Percentiles rank a stretch among this genome's conserved stretches.
phyloP scores from a whole-genome alignment of 1,284 basidiomycete species.

The Leccinum variabile region DNA sequence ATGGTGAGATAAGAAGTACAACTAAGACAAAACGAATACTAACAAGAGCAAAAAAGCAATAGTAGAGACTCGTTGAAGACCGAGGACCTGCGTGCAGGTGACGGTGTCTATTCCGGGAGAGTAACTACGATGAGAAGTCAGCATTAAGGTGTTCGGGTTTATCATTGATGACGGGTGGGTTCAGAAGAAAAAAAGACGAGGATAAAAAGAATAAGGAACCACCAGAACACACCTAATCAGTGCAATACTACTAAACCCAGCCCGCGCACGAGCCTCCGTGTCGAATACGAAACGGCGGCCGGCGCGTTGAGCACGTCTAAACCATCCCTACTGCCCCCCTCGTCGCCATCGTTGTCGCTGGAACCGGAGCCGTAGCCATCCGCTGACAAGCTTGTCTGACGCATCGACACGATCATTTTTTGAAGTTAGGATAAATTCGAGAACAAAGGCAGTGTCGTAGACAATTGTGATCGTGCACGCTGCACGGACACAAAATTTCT shows the following conservation, averaged over 20 bases:
- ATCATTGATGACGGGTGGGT: neutral
- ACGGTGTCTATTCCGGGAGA: slow-evolving; percentile 80
- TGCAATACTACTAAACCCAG: slow-evolving; percentile 89
- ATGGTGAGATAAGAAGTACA: too few species aligned
- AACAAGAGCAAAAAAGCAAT: too few species aligned
- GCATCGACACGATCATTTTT: slow-evolving; percentile 83
- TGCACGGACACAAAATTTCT: slow-evolving; percentile 16
- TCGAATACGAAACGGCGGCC: slow-evolving; percentile 82
- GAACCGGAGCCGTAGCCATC: slow-evolving; percentile 37
- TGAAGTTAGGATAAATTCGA: slow-evolving; percentile 89
- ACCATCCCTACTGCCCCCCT: slow-evolving; percentile 47
- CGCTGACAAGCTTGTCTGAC: slow-evolving; percentile 77
- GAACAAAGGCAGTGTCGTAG: slow-evolving; percentile 87
- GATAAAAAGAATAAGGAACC: neutral
- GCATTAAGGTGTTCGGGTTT: neutral
- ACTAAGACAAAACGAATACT: too few species aligned
- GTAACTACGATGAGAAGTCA: slow-evolving; percentile 51
- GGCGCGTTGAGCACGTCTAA: slow-evolving; percentile 73
- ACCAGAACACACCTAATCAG: slow-evolving; percentile 73
- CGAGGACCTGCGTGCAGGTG: slow-evolving; percentile 71
- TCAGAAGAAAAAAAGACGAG: neutral
- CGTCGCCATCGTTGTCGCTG: neutral
- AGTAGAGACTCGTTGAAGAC: too few species aligned
- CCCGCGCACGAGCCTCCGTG: slow-evolving; percentile 82
- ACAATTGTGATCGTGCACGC: slow-evolving; percentile 46